These are phyloP conservation scores for Tylopilus sp. DNA, from an alignment of 1,284 basidiomycete genomes.

Conservation along the genomic window DNA sequence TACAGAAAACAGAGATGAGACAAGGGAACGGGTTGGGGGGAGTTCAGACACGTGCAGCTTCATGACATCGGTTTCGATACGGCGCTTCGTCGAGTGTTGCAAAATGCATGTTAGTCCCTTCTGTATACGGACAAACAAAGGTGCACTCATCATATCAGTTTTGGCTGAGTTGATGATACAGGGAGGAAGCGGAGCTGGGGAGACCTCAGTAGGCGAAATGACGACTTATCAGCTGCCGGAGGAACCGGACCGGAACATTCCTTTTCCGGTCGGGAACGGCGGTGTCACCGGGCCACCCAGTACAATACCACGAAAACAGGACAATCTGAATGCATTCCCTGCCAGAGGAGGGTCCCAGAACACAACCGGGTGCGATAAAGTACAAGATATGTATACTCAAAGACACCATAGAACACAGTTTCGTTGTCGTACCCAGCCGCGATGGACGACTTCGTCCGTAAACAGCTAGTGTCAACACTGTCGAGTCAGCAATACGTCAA, in stretches of 20 bases:
- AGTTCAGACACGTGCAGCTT: conserved; percentile 71
- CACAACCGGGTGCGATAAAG: conserved; percentile 10
- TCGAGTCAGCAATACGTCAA: conserved; percentile 27
- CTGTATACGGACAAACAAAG: not conserved
- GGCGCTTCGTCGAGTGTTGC: conserved; percentile 66
- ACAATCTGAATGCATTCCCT: conserved; percentile 12
- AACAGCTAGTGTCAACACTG: not conserved
- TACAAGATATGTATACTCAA: conserved; percentile 24
- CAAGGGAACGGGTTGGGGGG: conserved; percentile 1
- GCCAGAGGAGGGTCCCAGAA: conserved; percentile 12
- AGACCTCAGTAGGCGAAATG: conserved; percentile 10
- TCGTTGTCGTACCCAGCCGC: conserved; percentile 6
- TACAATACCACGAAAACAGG: not conserved
- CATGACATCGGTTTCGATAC: conserved; percentile 99
- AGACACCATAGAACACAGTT: conserved; percentile 7
- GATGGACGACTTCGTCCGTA: conserved; percentile 3
- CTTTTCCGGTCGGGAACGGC: conserved; percentile 18
- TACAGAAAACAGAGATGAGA: conserved; percentile 35
- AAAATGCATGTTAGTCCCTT: conserved; percentile 17
- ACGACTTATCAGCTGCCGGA: conserved; percentile 13
- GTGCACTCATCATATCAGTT: conserved; percentile 40
- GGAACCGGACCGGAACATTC: conserved; percentile 10
- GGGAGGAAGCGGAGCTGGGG: conserved; percentile 7
- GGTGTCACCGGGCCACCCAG: not conserved
- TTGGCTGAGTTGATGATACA: conserved; percentile 13